Evolutionary conservation across 1,284 basidiomycete genomes (phyloP).

Genomic region (Nidula niveotomentosa): DNA sequence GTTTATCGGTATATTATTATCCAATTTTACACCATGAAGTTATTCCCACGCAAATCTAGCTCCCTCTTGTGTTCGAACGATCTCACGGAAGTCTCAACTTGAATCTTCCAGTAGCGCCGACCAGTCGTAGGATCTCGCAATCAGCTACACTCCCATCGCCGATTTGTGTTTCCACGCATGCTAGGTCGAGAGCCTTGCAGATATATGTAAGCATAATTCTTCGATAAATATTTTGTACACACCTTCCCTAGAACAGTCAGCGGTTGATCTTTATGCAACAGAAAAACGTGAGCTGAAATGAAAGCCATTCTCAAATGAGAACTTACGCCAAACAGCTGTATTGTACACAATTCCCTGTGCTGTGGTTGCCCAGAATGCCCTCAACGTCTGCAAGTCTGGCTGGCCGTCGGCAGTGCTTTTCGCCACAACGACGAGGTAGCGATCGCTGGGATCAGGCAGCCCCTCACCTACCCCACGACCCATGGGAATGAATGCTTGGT

Average conservation of each 20-base stretch:
- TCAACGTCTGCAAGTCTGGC: constrained; percentile 73
- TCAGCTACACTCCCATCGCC: constrained; percentile 71
- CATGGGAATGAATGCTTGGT: constrained; percentile 90
- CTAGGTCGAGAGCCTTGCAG: constrained; percentile 74
- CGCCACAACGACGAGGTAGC: constrained; percentile 85
- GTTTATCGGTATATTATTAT: no score
- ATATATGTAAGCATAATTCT: constrained; percentile 14
- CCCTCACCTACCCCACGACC: constrained; percentile 52
- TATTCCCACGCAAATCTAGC: no score
- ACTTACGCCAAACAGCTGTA: constrained; percentile 86
- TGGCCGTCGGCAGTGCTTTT: constrained; percentile 71
- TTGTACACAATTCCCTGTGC: constrained; percentile 86
- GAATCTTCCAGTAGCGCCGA: no score
- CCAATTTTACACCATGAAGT: no score
- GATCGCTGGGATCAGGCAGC: constrained; percentile 45
- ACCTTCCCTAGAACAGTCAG: constrained; percentile 80
- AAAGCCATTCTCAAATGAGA: background rate
- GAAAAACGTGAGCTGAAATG: background rate
- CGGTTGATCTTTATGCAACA: constrained; percentile 65
- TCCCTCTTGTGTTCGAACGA: no score
- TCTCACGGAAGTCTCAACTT: no score
- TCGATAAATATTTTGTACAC: constrained; percentile 15
- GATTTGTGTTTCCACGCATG: constrained; percentile 84
- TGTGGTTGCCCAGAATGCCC: constrained; percentile 78
- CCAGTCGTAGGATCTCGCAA: constrained; percentile 63